phyloP scores from a whole-genome alignment of 169 alveolate species.

The Theileria annulata region DNA sequence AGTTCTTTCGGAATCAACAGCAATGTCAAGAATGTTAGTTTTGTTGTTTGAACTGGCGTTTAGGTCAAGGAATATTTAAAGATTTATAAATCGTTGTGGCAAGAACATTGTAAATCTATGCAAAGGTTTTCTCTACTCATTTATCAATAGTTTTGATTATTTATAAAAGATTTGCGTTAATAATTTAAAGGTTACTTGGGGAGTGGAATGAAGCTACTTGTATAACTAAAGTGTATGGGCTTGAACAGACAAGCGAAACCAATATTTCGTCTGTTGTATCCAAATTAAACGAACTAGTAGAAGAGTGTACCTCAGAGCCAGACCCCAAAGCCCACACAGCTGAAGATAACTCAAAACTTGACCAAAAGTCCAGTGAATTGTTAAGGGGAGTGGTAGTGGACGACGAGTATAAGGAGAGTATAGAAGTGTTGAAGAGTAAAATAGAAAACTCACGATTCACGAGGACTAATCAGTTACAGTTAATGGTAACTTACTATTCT shows the following conservation, averaged over 20 bases:
- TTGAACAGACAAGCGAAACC: constrained; percentile 14
- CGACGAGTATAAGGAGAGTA: neutral
- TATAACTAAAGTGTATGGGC: constrained; percentile 20
- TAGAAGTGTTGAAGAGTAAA: neutral
- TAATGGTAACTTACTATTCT: constrained; percentile 11
- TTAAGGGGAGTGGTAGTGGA: constrained; percentile 10
- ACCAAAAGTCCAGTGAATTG: neutral
- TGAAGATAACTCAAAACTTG: neutral
- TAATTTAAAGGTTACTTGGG: constrained; percentile 23
- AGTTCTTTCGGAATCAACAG: constrained; percentile 4
- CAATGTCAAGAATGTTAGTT: constrained; percentile 10
- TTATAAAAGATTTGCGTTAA: neutral
- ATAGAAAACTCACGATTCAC: constrained; percentile 12
- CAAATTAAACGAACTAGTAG: constrained; percentile 35
- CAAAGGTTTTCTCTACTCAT: constrained; percentile 9
- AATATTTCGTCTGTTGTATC: constrained; percentile 44
- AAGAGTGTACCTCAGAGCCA: neutral
- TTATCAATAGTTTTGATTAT: neutral
- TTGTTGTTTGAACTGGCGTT: neutral
- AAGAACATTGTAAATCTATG: constrained; percentile 55
- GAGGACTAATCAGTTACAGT: constrained; percentile 50
- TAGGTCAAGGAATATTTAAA: constrained; percentile 47
- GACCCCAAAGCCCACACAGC: constrained; percentile 1
- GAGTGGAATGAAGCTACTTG: constrained; percentile 54
- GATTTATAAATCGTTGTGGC: constrained; percentile 55